phyloP scores from a whole-genome alignment of 108 stramenopile species.

The Aurantiochytrium sp. region DNA sequence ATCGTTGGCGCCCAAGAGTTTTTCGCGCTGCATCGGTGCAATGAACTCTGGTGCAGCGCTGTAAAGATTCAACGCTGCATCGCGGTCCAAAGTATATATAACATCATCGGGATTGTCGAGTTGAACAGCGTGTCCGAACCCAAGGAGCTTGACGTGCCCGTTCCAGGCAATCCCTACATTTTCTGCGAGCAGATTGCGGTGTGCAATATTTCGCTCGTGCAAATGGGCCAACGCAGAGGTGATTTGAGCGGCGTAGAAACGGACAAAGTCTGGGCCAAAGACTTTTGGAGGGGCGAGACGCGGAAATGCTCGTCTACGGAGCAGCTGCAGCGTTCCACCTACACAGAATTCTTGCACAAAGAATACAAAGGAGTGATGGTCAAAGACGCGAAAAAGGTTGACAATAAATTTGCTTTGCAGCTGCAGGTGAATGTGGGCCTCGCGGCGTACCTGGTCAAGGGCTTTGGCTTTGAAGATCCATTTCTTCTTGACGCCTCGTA shows the following conservation, averaged over 20 bases:
- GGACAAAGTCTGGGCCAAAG: background rate
- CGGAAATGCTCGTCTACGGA: background rate
- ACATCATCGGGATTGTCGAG: background rate
- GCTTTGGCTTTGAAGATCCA: background rate
- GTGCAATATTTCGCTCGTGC: background rate
- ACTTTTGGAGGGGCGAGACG: background rate
- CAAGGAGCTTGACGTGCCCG: background rate
- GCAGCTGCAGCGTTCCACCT: background rate
- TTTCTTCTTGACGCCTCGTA: background rate
- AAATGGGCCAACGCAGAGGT: background rate
- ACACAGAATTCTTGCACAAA: slow-evolving; percentile 1
- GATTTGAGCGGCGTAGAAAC: background rate
- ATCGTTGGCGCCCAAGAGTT: background rate
- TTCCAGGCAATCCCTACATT: background rate
- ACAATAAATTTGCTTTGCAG: background rate
- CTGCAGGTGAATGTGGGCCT: background rate
- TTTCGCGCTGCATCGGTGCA: background rate
- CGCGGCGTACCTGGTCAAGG: background rate
- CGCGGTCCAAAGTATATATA: background rate
- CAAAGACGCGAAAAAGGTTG: background rate
- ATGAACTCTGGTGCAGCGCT: background rate
- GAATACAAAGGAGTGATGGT: slow-evolving; percentile 11
- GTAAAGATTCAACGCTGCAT: background rate
- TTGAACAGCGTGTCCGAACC: background rate
- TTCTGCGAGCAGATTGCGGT: background rate